Evolutionary conservation across 441 rosid genomes (phyloP).

Genomic region (Jatropha multifida): DNA sequence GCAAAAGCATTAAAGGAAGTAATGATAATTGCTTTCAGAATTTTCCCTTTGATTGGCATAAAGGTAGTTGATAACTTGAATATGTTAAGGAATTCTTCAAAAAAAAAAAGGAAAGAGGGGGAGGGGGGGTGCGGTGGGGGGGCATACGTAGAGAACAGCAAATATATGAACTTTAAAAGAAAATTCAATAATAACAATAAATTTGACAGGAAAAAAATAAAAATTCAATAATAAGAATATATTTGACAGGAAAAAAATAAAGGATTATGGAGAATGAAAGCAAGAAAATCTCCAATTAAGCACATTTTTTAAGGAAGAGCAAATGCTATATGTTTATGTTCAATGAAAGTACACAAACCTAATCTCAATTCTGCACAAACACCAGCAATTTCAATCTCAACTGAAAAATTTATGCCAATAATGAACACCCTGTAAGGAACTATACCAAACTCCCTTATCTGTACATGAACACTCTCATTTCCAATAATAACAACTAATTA

Average conservation of each 20-base stretch:
- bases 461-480: not conserved
- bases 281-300: not conserved
- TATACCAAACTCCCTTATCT: not conserved
- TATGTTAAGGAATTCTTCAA: not conserved
- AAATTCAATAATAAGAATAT: not conserved
- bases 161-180: not conserved
- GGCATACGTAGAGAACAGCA: not conserved
- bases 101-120: not conserved
- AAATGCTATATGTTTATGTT: not conserved
- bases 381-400: not conserved
- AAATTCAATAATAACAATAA: not conserved
- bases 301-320: not conserved
- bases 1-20: constrained; percentile 25
- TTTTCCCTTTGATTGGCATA: constrained; percentile 14
- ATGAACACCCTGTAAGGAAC: too few relatives aligned
- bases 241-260: not conserved
- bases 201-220: not conserved
- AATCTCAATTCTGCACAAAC: not conserved
- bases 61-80: constrained; percentile 14
- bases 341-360: not conserved
- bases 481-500: not conserved
- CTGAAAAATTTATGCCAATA: not conserved
- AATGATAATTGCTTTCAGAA: constrained; percentile 15
- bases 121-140: not conserved
- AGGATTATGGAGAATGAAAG: not conserved